These are phyloP conservation scores for Dentipellis fragilis DNA, from an alignment of 768 basidiomycete species.

Conservation along the genomic window DNA sequence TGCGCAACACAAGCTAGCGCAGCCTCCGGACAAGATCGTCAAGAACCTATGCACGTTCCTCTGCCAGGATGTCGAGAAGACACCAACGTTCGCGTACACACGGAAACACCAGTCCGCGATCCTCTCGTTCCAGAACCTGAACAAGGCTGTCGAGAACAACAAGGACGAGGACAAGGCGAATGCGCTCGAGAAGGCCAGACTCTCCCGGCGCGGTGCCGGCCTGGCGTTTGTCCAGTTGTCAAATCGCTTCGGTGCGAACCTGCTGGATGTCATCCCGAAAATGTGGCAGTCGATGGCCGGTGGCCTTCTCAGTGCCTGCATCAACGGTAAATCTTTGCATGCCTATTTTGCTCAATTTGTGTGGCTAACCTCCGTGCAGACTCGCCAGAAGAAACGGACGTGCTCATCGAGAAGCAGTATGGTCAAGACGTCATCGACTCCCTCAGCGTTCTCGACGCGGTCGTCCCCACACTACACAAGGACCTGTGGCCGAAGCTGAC, in stretches of 20 bases:
- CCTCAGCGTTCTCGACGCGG: slow-evolving; percentile 78
- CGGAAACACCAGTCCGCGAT: slow-evolving; percentile 62
- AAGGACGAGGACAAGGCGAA: slow-evolving; percentile 34
- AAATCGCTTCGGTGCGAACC: slow-evolving; percentile 54
- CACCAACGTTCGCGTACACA: slow-evolving; percentile 75
- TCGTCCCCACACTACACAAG: slow-evolving; percentile 65
- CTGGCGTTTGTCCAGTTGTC: slow-evolving; percentile 78
- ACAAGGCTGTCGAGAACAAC: slow-evolving; percentile 23
- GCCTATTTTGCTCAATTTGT: neutral
- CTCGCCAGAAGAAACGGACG: slow-evolving; percentile 48
- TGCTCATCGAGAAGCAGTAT: slow-evolving; percentile 54
- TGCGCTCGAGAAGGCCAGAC: slow-evolving; percentile 53
- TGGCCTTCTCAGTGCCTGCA: slow-evolving; percentile 59
- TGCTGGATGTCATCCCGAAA: slow-evolving; percentile 78
- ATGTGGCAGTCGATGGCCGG: slow-evolving; percentile 93
- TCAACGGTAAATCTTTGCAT: slow-evolving; percentile 39
- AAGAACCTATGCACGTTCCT: slow-evolving; percentile 96
- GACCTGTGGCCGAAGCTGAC: slow-evolving; percentile 59
- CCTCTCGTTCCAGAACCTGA: slow-evolving; percentile 53
- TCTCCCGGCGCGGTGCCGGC: slow-evolving; percentile 80
- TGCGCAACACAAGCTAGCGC: slow-evolving; percentile 55
- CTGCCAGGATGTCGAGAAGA: slow-evolving; percentile 83
- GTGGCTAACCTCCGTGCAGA: slow-evolving; percentile 9
- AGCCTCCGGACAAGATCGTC: slow-evolving; percentile 92
- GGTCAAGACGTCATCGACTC: slow-evolving; percentile 92